Evolutionary conservation across 352 stramenopile genomes (phyloP), one percentile per base, ranked within the genome.

Genomic region (Phytophthora gonapodyides): DNA sequence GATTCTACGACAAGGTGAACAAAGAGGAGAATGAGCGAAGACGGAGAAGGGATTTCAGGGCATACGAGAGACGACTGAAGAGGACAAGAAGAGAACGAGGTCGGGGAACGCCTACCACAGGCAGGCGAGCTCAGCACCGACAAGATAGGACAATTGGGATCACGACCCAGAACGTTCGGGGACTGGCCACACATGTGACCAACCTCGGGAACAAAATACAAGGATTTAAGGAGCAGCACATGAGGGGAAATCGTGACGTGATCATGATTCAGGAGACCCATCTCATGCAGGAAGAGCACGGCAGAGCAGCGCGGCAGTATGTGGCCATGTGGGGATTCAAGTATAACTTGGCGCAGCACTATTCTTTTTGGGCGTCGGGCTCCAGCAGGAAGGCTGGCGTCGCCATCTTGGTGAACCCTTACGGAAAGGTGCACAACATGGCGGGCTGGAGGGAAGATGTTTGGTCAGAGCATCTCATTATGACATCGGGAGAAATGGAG

Each of bases 211-310:
- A 2, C 0, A 17, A 55, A 13, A 24, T 62, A 31, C 54, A 62
- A 42, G 54, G 36, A 12, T 9, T 62, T 2, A 62, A 42, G n/a
- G 54, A 62, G 17, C 6, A 24, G 15, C 42, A 61, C 15, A 12
- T 48, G 6, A 37, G 54, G 12, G 54, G 43, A 2, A 0, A 19
- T 0, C 8, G 36, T 12, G 54, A 62, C 13, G 5, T 62, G 10
- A 24, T 49, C 5, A 50, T 62, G 31, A 9, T 62, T 11, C 54
- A 62, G 40, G 54, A 62, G 19, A 62, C 54, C 7, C 54, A 62
- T 36, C 44, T 55, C 7, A 33, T 27, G 0, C 12, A 27, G 3
- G 7, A 11, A 1, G 54, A 62, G 12, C 35, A 55, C 10, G n/a
- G 1, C 1, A 15, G 6, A 21, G 44, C 35, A 7, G 7, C 6